Evolutionary conservation across 2,329 filamentous ascomycete genomes (phyloP), one percentile per base, ranked within the genome.

Genomic region (Aschersonia sp.): DNA sequence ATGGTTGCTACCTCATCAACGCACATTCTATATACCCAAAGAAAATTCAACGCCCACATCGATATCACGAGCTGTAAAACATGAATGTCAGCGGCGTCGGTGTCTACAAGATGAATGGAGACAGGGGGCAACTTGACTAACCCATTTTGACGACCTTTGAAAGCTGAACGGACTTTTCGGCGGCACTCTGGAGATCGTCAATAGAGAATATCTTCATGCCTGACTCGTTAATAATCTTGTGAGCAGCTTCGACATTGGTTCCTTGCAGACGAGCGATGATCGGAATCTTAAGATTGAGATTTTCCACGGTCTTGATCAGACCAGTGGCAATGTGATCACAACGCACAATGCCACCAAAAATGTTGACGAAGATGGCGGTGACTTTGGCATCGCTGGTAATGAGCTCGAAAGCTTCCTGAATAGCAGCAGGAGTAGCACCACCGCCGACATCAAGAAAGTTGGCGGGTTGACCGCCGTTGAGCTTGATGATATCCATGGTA

Each of bases 401-500:
- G 61, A 98, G 85, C 69, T 95, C 89, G 65, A 98, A 98, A 56
- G 92, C 92, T 71, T 92, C 85, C 75, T 89, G 87, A 72, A 98
- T 98, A 60, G 92, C 92, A 56, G 89, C 84, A 35, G 92, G 89
- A 51, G 92, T 98, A 57, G 92, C 92, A 75, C 92, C 92, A 67
- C 92, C 92, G 63, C 92, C 92, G 58, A 98, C 92, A 66, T 98
- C 92, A 59, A 98, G 78, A 82, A 98, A 98, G 81, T 98, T 98
- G 59, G 92, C 92, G 53, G 92, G 92, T 63, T 80, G 75, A 54
- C 92, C 92, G 59, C 92, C 92, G 73, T 97, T 98, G 54, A 98
- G 80, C 82, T 98, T 97, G 80, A 98, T 98, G 69, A 98, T 97
- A 70, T 98, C 92, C 92, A 98, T 98, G 66, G 92, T 98, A 54